Base-by-base conservation (phyloP, 2,329 filamentous ascomycete species). In the Ustulina deusta region DNA sequence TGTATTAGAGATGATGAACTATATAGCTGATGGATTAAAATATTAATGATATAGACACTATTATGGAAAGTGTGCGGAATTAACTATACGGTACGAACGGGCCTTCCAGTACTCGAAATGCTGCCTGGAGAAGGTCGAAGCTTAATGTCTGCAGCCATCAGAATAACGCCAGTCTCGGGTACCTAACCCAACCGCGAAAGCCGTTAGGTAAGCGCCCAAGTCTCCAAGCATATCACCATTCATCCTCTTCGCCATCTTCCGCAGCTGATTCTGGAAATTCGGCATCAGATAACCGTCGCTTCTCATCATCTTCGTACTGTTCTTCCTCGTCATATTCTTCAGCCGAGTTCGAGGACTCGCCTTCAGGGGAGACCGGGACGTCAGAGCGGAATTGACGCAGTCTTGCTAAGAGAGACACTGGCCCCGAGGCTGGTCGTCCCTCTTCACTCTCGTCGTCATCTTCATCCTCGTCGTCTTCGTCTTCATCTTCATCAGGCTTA, bases 381-480 rank as follows among this genome's bases (percentile, higher is more conserved):
- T 71, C 70, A 3, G 68, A 70, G n/a, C 68, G 68, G 61, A 71
- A 71, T 51, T 71, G 68, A 34, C 60, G 62, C 20, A 71, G 44
- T 17, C 44, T 58, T 22, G 62, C 60, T 22, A 69, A 6, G 9
- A 71, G 61, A 48, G 67, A 65, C 40, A 52, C n/a, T 27, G 64
- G 64, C n/a, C 56, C 63, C 10, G 68, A 58, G 13, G 40, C 29
- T 27, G 13, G 15, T 36, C 32, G 6, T 29, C 49, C 44, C 22
- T 62, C 63, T 56, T 61, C 49, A 27, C 32, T 20, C 13, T 58
- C 38, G 4, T 67, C 42, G 1, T 67, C 61, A 5, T 46, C 71
- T 34, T 70, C 59, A 6, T 62, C 52, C 22, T 69, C 68, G 10
- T 60, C 58, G 13, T 71, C 56, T 13, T 54, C 61, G n/a, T 58